Base-by-base conservation (phyloP, 768 basidiomycete genomes). In the Coprinopsis marcescibilis region DNA sequence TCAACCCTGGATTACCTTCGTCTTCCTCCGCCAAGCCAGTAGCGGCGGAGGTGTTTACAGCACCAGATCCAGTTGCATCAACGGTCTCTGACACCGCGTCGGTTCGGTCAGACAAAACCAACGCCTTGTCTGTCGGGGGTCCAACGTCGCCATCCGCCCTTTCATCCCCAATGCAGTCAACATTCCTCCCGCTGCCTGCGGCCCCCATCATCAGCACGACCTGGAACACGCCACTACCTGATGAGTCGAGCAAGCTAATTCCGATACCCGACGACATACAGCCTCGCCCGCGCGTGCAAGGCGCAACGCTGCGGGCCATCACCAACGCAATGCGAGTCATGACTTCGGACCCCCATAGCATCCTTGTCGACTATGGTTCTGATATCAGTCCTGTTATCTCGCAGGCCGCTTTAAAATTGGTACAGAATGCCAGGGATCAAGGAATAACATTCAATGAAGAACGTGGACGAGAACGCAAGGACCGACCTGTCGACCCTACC, bases 261-360 rank as follows among this genome's bases (percentile, higher is more conserved):
- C 44, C 48, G 2, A 20, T 49, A 12, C 13, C 19, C 6, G 53
- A 65, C 1, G 65, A 69, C 20, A 51, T 27, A 7, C 52, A 10
- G 52, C 60, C 3, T 57, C 58, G 1, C 40, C 60, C 6, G 45
- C 65, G 5, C 60, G 61, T 5, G 14, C 88, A 90, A 56, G 85
- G 87, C 1, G 62, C 81, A 0, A 76, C 85, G 0, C 60, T 92
- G 2, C 78, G 78, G 4, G 89, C 89, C 1, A 89, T 92, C 45
- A 76, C 78, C 14, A 82, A 90, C 45, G 88, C 89, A 1, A 91
- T 85, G 1, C 79, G 89, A 2, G 83, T 91, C n/a, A 90, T 92
- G 88, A 85, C 85, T 0, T 72, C 79, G 2, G 87, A 87, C 54
- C 76, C 89, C 0, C 68, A 75, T 11, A 88, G 86, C 53, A 78